Evolutionary conservation across 306 rosid genomes (phyloP).

Genomic region (Malus asiatica): DNA sequence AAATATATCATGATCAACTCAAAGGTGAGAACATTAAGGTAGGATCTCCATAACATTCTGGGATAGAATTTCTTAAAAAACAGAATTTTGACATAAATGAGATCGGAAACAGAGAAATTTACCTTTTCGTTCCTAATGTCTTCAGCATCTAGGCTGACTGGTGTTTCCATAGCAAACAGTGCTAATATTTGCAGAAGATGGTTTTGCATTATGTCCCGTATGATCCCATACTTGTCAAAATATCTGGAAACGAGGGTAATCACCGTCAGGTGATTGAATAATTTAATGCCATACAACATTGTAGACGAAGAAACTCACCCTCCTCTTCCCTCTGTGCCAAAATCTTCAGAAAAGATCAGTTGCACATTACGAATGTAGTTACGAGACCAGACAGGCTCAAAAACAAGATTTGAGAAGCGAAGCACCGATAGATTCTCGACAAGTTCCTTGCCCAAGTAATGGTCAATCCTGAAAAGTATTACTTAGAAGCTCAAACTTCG

Average conservation of each 20-base stretch:
- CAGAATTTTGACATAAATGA: slow-evolving; percentile 1
- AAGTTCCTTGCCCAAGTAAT: slow-evolving; percentile 97
- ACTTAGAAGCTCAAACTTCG: slow-evolving; percentile 15
- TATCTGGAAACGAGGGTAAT: slow-evolving; percentile 42
- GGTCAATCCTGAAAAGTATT: slow-evolving; percentile 70
- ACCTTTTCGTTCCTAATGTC: slow-evolving; percentile 97
- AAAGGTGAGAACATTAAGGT: not conserved
- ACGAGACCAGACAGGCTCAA: slow-evolving; percentile 93
- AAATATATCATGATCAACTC: not conserved
- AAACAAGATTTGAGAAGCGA: slow-evolving; percentile 94
- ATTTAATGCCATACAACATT: slow-evolving; percentile 3
- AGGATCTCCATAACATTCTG: not conserved
- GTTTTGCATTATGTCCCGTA: slow-evolving; percentile 97
- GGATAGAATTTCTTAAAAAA: not conserved
- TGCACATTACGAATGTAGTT: slow-evolving; percentile 88
- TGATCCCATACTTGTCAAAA: slow-evolving; percentile 82
- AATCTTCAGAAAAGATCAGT: slow-evolving; percentile 94
- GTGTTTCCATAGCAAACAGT: slow-evolving; percentile 95
- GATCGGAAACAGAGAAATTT: not conserved
- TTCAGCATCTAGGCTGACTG: slow-evolving; percentile 95
- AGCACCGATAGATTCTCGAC: slow-evolving; percentile 95
- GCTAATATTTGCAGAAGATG: slow-evolving; percentile 96
- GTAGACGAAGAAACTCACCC: slow-evolving; percentile 49
- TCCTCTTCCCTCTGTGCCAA: slow-evolving; percentile 94
- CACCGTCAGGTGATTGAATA: slow-evolving; percentile 1